These are phyloP conservation scores for Microdochium nivale DNA, from an alignment of 2,329 filamentous ascomycete species.

Conservation along the genomic window DNA sequence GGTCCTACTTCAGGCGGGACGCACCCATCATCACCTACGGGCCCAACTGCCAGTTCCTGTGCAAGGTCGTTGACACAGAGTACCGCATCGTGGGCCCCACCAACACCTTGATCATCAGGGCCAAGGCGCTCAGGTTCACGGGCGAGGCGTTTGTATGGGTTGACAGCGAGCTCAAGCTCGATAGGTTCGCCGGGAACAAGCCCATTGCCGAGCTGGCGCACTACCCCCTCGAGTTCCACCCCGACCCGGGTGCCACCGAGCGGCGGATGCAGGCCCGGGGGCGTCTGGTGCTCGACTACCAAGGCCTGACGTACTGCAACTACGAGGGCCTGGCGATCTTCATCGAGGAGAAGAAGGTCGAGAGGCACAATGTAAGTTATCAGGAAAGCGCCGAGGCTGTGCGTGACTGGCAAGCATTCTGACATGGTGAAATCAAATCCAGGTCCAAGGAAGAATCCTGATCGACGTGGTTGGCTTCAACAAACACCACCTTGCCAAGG, in stretches of 20 bases:
- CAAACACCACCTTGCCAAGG: conserved; percentile 27
- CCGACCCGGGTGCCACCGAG: neutral
- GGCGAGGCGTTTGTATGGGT: conserved; percentile 32
- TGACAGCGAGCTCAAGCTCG: conserved; percentile 19
- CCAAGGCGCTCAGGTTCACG: conserved; percentile 28
- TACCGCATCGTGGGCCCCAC: conserved; percentile 13
- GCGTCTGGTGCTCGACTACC: conserved; percentile 29
- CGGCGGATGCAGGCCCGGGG: conserved; percentile 21
- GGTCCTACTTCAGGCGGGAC: conserved; percentile 33
- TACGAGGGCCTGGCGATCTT: conserved; percentile 32
- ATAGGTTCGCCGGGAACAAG: conserved; percentile 27
- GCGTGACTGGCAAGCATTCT: no score
- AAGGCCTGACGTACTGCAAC: conserved; percentile 29
- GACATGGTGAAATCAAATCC: conserved; percentile 17
- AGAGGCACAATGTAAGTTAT: neutral
- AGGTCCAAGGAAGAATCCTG: conserved; percentile 30
- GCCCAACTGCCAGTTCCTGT: conserved; percentile 26
- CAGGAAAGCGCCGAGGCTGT: neutral
- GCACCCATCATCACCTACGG: conserved; percentile 25
- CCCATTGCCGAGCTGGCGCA: conserved; percentile 27
- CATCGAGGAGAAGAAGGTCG: conserved; percentile 4
- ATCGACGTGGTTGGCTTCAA: conserved; percentile 32
- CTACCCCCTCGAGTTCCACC: neutral
- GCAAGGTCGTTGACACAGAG: conserved; percentile 24
- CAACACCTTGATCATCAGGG: conserved; percentile 15